phyloP scores from a whole-genome alignment of 2,329 filamentous ascomycete genomes.

The Hypoxylon sp. region DNA sequence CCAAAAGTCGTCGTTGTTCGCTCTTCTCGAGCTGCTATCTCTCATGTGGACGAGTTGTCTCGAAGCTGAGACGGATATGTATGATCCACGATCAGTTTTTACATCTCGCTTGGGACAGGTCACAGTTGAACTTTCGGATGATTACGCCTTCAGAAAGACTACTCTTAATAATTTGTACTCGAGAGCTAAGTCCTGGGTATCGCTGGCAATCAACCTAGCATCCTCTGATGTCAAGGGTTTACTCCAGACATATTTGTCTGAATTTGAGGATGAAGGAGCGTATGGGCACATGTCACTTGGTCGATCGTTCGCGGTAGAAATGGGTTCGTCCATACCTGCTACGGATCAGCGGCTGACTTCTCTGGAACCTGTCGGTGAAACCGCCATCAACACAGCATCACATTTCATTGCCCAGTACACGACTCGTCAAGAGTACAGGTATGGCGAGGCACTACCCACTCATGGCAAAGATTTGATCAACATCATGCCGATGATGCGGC shows the following conservation, averaged over 20 bases:
- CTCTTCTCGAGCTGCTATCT: conserved; percentile 89
- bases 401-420: conserved; percentile 98
- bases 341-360: conserved; percentile 89
- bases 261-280: conserved; percentile 90
- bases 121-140: conserved; percentile 91
- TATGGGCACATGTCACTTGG: conserved; percentile 95
- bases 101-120: conserved; percentile 83
- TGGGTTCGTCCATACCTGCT: conserved; percentile 87
- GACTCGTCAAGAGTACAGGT: conserved; percentile 94
- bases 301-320: conserved; percentile 92
- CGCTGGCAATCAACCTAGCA: conserved; percentile 83
- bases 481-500: conserved; percentile 69
- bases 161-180: conserved; percentile 85
- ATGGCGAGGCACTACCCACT: conserved; percentile 81
- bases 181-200: conserved; percentile 85
- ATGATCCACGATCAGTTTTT: conserved; percentile 87
- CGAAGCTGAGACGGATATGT: conserved; percentile 94
- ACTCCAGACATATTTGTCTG: conserved; percentile 94
- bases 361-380: conserved; percentile 80
- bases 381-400: conserved; percentile 89
- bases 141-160: conserved; percentile 83
- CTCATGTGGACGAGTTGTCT: conserved; percentile 97
- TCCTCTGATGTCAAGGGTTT: conserved; percentile 95
- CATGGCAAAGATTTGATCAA: conserved; percentile 76
- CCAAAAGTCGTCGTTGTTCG: conserved; percentile 90